Percentiles rank a stretch among this genome's conserved stretches.
Conservation (phyloP, 352 stramenopile species). For the Pythium myriotylum region DNA sequence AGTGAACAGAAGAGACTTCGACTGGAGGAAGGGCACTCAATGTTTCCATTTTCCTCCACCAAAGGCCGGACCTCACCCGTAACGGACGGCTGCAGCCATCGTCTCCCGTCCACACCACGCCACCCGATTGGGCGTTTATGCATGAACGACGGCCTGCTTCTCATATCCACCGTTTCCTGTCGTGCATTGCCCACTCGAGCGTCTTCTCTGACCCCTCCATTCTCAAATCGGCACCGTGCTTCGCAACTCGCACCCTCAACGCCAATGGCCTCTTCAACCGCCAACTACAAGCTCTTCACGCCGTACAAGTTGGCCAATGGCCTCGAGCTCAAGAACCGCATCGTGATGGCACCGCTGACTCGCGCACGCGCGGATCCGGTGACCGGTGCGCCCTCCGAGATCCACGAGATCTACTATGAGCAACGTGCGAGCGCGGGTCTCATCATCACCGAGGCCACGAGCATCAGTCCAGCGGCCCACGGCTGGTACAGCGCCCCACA, state of each 20-base stretch:
- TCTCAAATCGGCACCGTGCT: not conserved
- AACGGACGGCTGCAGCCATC: no score
- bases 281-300: constrained; percentile 10
- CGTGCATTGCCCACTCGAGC: not conserved
- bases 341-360: constrained; percentile 21
- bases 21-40: no score
- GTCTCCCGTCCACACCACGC: no score
- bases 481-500: constrained; percentile 11
- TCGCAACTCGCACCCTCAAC: not conserved
- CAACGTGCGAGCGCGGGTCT: constrained; percentile 9
- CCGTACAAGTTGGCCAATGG: not conserved
- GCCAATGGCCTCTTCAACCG: not conserved
- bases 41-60: no score
- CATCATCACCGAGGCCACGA: constrained; percentile 7
- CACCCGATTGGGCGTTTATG: no score
- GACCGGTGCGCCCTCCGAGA: constrained; percentile 1
- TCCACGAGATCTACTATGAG: constrained; percentile 17
- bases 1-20: no score
- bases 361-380: constrained; percentile 36
- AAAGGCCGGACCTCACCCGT: no score
- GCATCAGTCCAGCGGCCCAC: not conserved
- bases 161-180: not conserved
- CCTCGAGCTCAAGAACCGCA: constrained; percentile 1
- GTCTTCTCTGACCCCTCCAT: not conserved
- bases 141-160: not conserved